Percentiles rank a stretch among this genome's conserved stretches.
Conservation (phyloP, 108 stramenopile species). For the Fragilaria crotonensis region DNA sequence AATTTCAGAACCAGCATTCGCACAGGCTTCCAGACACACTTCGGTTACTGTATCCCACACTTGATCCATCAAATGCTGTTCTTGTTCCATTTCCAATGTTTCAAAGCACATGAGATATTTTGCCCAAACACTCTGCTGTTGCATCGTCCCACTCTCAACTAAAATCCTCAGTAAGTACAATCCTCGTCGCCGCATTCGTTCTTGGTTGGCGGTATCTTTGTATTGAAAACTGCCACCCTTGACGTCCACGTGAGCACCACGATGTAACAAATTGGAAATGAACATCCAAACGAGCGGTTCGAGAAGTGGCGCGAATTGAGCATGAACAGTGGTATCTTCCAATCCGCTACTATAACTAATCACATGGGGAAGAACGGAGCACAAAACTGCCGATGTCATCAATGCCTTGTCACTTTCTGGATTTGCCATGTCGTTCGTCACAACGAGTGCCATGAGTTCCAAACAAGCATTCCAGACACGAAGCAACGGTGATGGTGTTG, state of each 20-base stretch:
- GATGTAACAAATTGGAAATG: background rate
- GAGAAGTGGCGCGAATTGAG: slow-evolving; percentile 31
- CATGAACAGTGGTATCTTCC: slow-evolving; percentile 61
- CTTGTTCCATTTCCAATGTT: slow-evolving; percentile 80
- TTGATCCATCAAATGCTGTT: slow-evolving; percentile 76
- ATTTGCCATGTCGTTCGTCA: background rate
- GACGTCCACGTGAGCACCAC: background rate
- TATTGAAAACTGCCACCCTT: background rate
- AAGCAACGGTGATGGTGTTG: background rate
- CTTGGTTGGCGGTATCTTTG: slow-evolving; percentile 6
- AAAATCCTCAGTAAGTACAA: slow-evolving; percentile 47
- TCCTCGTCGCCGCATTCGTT: slow-evolving; percentile 52
- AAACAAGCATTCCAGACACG: background rate
- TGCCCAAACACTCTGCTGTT: slow-evolving; percentile 37
- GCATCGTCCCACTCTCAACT: slow-evolving; percentile 11
- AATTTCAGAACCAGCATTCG: background rate
- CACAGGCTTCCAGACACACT: slow-evolving; percentile 24
- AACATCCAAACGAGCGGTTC: slow-evolving; percentile 28
- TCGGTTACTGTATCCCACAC: slow-evolving; percentile 63
- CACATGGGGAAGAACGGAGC: slow-evolving; percentile 47
- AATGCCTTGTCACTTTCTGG: background rate
- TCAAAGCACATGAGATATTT: slow-evolving; percentile 68
- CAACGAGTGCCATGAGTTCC: background rate
- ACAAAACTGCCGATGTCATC: background rate
- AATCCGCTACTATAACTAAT: slow-evolving; percentile 48